A percentile compares a stretch with the other conserved stretches of the same genome.
phyloP scores from a whole-genome alignment of 108 stramenopile species.

The Poteriospumella lacustris region DNA sequence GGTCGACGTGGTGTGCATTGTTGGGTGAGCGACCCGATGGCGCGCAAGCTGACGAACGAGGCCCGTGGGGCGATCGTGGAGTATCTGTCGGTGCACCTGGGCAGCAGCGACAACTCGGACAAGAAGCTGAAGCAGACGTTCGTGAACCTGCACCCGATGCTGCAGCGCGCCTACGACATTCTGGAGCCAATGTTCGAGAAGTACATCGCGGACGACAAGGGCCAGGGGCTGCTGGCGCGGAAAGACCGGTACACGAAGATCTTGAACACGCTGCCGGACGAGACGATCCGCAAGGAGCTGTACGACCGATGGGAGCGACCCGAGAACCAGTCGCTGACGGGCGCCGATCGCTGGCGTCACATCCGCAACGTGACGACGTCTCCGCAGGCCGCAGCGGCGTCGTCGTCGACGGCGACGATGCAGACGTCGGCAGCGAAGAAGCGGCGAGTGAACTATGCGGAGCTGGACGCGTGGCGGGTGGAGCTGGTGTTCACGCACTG shows the following conservation, averaged over 20 bases:
- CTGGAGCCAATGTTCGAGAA: slow-evolving; percentile 86
- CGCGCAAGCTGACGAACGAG: slow-evolving; percentile 79
- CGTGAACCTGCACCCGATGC: slow-evolving; percentile 75
- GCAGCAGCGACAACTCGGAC: slow-evolving; percentile 45
- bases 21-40: slow-evolving; percentile 91
- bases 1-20: slow-evolving; percentile 99
- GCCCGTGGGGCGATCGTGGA: slow-evolving; percentile 83
- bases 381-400: neutral
- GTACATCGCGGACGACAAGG: slow-evolving; percentile 65
- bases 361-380: neutral
- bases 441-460: slow-evolving; percentile 44
- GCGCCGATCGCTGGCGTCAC: slow-evolving; percentile 10
- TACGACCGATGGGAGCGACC: slow-evolving; percentile 51
- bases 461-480: slow-evolving; percentile 77
- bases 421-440: slow-evolving; percentile 22
- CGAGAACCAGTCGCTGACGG: neutral
- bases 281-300: slow-evolving; percentile 41
- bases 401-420: slow-evolving; percentile 27
- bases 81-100: slow-evolving; percentile 80
- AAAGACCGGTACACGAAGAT: slow-evolving; percentile 66
- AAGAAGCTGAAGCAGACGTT: slow-evolving; percentile 57
- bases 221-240: slow-evolving; percentile 66
- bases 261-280: slow-evolving; percentile 70
- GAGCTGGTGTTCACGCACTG: slow-evolving; percentile 81
- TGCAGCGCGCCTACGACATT: slow-evolving; percentile 69